Base-by-base conservation (phyloP, 306 rosid genomes). In the Potentilla sterilis region DNA sequence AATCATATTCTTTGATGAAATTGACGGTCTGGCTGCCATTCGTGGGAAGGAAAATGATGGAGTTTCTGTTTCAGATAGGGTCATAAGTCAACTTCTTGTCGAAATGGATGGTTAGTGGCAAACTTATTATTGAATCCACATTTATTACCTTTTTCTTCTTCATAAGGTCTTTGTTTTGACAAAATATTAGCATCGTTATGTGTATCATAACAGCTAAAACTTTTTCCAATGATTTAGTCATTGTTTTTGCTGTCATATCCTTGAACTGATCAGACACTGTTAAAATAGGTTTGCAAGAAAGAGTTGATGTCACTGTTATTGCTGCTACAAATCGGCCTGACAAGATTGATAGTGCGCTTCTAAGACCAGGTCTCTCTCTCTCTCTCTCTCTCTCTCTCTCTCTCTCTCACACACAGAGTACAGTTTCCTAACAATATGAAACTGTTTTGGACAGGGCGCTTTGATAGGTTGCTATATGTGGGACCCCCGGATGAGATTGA, bases 291-390 rank as follows among this genome's bases (percentile, higher is more conserved):
- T 86, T 94, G 79, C 95, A 86, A 75, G 89, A 89, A 75, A 92
- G 97, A 84, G 93, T 85, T 73, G 77, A 88, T 76, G 98, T 94
- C 70, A 85, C 92, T 71, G 96, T 94, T 72, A 86, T 94, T 73
- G 98, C 96, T 78, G 96, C 98, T 61, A 94, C 98, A 64, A 94
- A 94, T 85, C 83, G 95, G 74, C 98, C 97, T 3, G 98, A 94
- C 88, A 94, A 87, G 86, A 92, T 92, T 71, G 93, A 90, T 77
- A 83, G 90, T 75, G 98, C 98, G 43, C 95, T 94, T 69, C 84
- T 94, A 75, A 86, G 96, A 80, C 98, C 94, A 87, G 97, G 98
- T 91, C 37, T 28, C 49, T 66, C 51, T 47, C 73, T 22, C 78
- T 32, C 77, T 51, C 34, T 34, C 66, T 21, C 54, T 37, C 43